Evolutionary conservation across 2,329 filamentous ascomycete genomes (phyloP).

Genomic region (Scedosporium minutisporum): DNA sequence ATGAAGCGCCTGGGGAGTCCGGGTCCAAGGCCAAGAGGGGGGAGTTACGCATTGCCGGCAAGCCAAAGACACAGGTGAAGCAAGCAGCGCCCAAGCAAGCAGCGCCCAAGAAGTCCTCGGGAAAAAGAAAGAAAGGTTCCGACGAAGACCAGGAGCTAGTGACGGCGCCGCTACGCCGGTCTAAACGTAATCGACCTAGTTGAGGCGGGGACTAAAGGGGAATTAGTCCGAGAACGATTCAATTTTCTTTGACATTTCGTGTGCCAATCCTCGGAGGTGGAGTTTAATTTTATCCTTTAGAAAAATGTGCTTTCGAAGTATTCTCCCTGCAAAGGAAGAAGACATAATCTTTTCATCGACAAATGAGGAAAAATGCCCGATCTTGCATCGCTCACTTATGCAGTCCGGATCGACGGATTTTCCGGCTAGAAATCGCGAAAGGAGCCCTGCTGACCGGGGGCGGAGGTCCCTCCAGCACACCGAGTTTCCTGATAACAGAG

Average conservation of each 20-base stretch:
- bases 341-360: neutral
- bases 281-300: neutral
- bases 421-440: neutral
- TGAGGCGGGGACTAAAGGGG: neutral
- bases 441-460: neutral
- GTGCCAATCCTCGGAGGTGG: neutral
- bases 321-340: neutral
- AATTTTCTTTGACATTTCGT: neutral
- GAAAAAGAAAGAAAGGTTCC: conserved; percentile 2
- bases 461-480: neutral
- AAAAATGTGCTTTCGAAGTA: neutral
- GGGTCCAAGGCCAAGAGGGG: neutral
- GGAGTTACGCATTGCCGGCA: neutral
- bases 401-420: neutral
- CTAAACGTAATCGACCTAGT: neutral
- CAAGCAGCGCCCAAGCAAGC: neutral
- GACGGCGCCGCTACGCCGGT: neutral
- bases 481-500: neutral
- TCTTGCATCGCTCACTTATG: neutral
- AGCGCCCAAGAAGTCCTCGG: neutral
- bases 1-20: neutral
- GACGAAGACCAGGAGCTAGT: conserved; percentile 1
- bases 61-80: neutral
- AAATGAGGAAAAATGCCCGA: neutral
- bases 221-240: neutral